phyloP scores from a whole-genome alignment of 2,329 filamentous ascomycete species.

The Apiospora koreana region DNA sequence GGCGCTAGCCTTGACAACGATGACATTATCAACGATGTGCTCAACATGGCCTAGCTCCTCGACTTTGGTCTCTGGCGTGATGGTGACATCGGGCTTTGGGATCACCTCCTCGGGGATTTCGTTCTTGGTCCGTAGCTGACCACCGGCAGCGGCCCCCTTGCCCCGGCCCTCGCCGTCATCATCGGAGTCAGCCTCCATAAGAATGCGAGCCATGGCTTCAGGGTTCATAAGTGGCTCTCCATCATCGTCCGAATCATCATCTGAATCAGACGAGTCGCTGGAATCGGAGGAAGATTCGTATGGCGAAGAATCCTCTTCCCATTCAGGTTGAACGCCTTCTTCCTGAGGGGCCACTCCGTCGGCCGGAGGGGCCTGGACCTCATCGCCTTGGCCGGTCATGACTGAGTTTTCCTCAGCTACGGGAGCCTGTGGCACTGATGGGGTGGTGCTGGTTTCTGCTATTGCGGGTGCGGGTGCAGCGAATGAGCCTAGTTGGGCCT shows the following conservation, averaged over 20 bases:
- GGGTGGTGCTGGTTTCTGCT: background rate
- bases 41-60: constrained; percentile 75
- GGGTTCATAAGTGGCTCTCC: constrained; percentile 74
- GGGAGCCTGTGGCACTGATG: constrained; percentile 15
- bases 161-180: constrained; percentile 66
- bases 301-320: constrained; percentile 79
- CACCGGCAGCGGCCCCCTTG: constrained; percentile 41
- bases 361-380: background rate
- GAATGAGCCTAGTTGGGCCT: constrained; percentile 32
- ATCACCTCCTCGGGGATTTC: constrained; percentile 66
- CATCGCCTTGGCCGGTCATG: constrained; percentile 2
- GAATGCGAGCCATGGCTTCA: constrained; percentile 78
- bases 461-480: constrained; percentile 19
- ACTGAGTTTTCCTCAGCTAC: constrained; percentile 19
- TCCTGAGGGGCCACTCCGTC: background rate
- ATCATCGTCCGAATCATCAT: constrained; percentile 62
- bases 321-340: constrained; percentile 64
- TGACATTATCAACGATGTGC: constrained; percentile 74
- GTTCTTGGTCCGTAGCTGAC: constrained; percentile 76
- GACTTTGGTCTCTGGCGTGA: constrained; percentile 77
- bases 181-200: constrained; percentile 86
- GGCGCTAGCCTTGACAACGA: constrained; percentile 76
- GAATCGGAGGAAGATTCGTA: constrained; percentile 68
- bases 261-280: constrained; percentile 59
- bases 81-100: constrained; percentile 75